phyloP scores from a whole-genome alignment of 2,329 filamentous ascomycete species.

The Monosporascus sp. region DNA sequence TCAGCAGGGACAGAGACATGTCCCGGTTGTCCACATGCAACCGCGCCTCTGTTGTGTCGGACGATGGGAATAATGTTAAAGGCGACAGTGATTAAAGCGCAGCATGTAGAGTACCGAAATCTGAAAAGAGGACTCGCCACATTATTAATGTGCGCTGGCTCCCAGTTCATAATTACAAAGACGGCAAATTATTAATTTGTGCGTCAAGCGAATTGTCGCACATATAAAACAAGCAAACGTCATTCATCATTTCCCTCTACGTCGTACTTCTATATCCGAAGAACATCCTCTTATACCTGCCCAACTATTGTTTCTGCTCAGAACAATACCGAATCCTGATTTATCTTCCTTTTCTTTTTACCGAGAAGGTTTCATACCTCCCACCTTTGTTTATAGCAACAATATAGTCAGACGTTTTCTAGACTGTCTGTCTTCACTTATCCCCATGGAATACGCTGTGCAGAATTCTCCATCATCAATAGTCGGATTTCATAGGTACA shows the following conservation, averaged over 20 bases:
- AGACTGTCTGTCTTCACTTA: slow-evolving; percentile 6
- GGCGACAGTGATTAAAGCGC: too few relatives aligned
- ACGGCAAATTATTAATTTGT: background rate
- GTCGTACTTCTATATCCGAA: too few relatives aligned
- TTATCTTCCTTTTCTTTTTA: background rate
- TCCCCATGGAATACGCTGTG: slow-evolving; percentile 26
- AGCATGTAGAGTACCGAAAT: too few relatives aligned
- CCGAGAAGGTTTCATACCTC: background rate
- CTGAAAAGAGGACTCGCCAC: background rate
- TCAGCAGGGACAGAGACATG: too few relatives aligned
- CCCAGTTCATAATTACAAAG: background rate
- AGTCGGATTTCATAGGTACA: slow-evolving; percentile 19
- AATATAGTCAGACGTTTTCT: slow-evolving; percentile 1
- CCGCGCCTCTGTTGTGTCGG: too few relatives aligned
- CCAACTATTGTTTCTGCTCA: background rate
- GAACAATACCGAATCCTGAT: background rate
- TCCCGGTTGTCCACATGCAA: too few relatives aligned
- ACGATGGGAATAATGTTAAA: too few relatives aligned
- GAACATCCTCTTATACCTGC: background rate
- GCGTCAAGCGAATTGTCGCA: background rate
- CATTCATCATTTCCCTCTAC: background rate
- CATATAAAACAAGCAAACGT: background rate
- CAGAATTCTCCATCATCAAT: slow-evolving; percentile 12
- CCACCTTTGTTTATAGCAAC: background rate
- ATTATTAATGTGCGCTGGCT: background rate